Evolutionary conservation across 768 basidiomycete genomes (phyloP).

Genomic region (Cystofilobasidium macerans): DNA sequence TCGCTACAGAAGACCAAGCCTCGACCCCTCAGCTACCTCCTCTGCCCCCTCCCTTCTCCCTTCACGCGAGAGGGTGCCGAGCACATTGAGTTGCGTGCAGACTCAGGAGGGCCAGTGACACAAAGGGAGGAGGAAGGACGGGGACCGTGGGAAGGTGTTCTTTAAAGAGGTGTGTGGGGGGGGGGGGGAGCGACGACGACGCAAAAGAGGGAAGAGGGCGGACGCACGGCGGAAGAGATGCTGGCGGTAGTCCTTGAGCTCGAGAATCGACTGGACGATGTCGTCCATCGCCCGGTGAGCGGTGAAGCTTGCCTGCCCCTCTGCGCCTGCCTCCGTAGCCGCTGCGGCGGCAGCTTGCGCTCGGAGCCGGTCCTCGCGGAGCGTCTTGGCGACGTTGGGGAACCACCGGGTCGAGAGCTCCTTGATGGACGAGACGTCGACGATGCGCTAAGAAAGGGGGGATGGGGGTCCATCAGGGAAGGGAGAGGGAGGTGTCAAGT

Average conservation of each 20-base stretch:
- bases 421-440: conserved; percentile 31
- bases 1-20: no score
- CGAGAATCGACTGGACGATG: conserved; percentile 20
- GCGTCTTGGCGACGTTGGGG: not conserved
- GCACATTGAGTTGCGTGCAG: no score
- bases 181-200: not conserved
- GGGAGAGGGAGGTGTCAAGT: not conserved
- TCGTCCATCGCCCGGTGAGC: conserved; percentile 25
- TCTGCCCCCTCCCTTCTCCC: no score
- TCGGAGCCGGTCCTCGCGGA: conserved; percentile 7
- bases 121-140: no score
- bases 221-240: conserved; percentile 6
- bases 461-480: conserved; percentile 32
- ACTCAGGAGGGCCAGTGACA: no score
- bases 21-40: no score
- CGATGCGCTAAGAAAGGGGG: no score
- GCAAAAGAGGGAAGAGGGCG: not conserved
- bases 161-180: no score
- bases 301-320: no score
- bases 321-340: no score
- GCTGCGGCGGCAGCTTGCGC: conserved; percentile 2
- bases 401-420: not conserved
- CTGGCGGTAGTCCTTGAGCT: conserved; percentile 16
- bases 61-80: no score
- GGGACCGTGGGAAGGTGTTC: no score